Percentiles rank a stretch among this genome's conserved stretches.
Evolutionary conservation across 1,284 basidiomycete genomes (phyloP).

Genomic region (Sporisorium iseilematis-ciliati): DNA sequence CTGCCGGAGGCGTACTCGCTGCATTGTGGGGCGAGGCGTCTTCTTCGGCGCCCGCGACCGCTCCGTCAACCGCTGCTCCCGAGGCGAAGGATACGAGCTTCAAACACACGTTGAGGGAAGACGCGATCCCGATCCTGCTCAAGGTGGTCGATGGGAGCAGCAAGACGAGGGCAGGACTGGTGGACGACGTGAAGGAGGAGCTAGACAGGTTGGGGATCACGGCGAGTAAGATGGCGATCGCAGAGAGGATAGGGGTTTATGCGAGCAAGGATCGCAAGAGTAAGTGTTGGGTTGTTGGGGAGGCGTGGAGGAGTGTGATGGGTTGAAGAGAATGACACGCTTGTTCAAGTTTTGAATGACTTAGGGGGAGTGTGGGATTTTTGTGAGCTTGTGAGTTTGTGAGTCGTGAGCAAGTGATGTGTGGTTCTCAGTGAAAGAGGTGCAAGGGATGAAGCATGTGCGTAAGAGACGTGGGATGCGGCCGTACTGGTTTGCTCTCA

Average conservation of each 20-base stretch:
- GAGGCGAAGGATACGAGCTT: constrained; percentile 9
- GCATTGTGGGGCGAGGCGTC: constrained; percentile 38
- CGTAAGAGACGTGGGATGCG: not conserved
- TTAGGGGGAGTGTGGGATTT: not conserved
- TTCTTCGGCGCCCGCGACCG: not conserved
- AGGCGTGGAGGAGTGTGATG: constrained; percentile 35
- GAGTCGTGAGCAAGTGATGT: too few relatives aligned
- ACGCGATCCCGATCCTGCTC: constrained; percentile 52
- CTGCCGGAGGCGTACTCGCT: constrained; percentile 37
- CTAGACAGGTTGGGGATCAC: constrained; percentile 48
- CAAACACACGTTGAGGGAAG: constrained; percentile 42
- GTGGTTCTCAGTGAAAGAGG: too few relatives aligned
- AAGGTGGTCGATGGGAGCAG: constrained; percentile 54
- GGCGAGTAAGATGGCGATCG: constrained; percentile 60
- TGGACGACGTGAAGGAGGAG: constrained; percentile 60
- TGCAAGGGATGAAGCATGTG: not conserved
- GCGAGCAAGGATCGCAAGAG: constrained; percentile 57
- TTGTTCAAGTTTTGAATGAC: constrained; percentile 3
- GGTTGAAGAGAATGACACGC: not conserved
- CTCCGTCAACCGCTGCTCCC: not conserved
- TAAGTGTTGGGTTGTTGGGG: constrained; percentile 55
- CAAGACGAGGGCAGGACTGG: constrained; percentile 54
- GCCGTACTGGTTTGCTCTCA: too few relatives aligned
- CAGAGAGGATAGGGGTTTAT: constrained; percentile 46
- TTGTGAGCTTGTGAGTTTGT: constrained; percentile 2